Conservation (phyloP, 805 yeast species). For the Hanseniaspora singularis region DNA sequence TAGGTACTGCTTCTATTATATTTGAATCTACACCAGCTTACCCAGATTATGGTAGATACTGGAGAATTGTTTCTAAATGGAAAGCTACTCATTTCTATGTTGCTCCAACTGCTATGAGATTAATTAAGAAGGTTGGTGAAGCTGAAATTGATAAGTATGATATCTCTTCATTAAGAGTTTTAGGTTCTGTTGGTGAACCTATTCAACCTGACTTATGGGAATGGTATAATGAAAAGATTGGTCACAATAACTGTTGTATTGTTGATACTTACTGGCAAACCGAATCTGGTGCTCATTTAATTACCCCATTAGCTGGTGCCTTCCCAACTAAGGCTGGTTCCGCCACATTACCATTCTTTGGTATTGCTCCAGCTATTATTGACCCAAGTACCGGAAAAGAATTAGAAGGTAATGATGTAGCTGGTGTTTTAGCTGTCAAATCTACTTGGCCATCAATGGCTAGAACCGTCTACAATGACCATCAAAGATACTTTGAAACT, state of each 20-base stretch:
- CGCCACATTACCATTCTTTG: conserved; percentile 93
- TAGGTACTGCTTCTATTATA: conserved; percentile 84
- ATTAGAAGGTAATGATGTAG: conserved; percentile 76
- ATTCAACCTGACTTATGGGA: conserved; percentile 97
- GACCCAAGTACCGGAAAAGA: conserved; percentile 89
- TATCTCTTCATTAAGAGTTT: conserved; percentile 72
- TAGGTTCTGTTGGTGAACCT: conserved; percentile 98
- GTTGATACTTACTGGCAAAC: conserved; percentile 99
- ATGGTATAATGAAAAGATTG: conserved; percentile 91
- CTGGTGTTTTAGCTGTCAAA: conserved; percentile 87
- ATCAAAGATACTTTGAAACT: conserved; percentile 76
- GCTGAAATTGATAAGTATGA: conserved; percentile 69
- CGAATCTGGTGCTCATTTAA: conserved; percentile 90
- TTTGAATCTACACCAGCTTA: conserved; percentile 97
- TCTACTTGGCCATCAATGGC: conserved; percentile 98
- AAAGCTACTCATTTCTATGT: conserved; percentile 92
- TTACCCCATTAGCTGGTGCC: conserved; percentile 89
- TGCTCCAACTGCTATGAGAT: conserved; percentile 94
- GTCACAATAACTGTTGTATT: conserved; percentile 78
- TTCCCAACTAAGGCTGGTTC: conserved; percentile 95
- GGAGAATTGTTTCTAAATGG: conserved; percentile 89
- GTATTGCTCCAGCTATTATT: conserved; percentile 78
- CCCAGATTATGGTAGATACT: conserved; percentile 88
- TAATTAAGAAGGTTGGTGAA: conserved; percentile 83
- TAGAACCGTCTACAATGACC: conserved; percentile 85